Evolutionary conservation across 225 moss, liverwort and hornwort species (phyloP).

Genomic region (Rhytidiadelphus loreus): DNA sequence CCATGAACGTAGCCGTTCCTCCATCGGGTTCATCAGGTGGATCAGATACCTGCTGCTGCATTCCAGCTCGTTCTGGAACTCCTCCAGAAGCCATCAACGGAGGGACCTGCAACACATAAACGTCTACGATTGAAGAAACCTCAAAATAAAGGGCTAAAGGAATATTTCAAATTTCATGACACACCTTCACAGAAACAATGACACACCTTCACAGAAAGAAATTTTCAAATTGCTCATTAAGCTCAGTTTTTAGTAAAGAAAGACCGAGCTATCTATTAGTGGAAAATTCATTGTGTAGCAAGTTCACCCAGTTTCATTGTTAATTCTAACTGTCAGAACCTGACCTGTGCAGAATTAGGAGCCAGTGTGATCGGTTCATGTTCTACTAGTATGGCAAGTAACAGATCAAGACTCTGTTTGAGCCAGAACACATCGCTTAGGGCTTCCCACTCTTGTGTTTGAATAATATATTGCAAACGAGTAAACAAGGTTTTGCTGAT

Average conservation of each 20-base stretch:
- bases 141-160: not conserved
- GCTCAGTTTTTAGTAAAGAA: not conserved
- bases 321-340: slow-evolving; percentile 1
- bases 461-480: slow-evolving; percentile 93
- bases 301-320: not conserved
- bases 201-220: not conserved
- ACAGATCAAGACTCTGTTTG: slow-evolving; percentile 94
- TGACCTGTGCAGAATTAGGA: slow-evolving; percentile 98
- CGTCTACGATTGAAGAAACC: not conserved
- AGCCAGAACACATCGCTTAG: slow-evolving; percentile 98
- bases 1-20: slow-evolving; percentile 90
- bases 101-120: slow-evolving; percentile 49
- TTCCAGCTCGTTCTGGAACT: slow-evolving; percentile 94
- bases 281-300: not conserved
- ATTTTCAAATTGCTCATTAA: not conserved
- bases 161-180: not conserved
- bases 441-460: slow-evolving; percentile 98
- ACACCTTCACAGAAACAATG: not conserved
- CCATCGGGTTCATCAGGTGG: slow-evolving; percentile 89
- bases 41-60: slow-evolving; percentile 80
- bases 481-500: slow-evolving; percentile 93
- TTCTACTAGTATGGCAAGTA: slow-evolving; percentile 97
- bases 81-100: slow-evolving; percentile 98
- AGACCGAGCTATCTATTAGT: not conserved
- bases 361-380: slow-evolving; percentile 98